Percentiles rank a stretch among this genome's conserved stretches.
These are phyloP conservation scores for Hanseniaspora clermontiae DNA, from an alignment of 805 yeast species.

Conservation along the genomic window DNA sequence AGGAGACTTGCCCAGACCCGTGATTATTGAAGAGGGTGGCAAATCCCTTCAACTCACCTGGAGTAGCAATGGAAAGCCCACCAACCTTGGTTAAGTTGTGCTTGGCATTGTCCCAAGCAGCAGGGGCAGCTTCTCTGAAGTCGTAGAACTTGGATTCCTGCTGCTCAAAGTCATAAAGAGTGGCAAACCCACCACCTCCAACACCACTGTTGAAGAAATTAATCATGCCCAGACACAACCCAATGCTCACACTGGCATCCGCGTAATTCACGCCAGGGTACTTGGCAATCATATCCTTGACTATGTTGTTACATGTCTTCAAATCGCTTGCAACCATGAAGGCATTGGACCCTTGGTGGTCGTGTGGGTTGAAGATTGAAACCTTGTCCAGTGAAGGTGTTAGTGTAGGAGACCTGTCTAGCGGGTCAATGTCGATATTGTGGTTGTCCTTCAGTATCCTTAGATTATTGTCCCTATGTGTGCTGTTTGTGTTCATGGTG, in stretches of 20 bases:
- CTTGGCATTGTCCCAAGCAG: constrained; percentile 50
- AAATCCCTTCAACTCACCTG: constrained; percentile 86
- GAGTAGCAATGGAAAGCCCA: constrained; percentile 79
- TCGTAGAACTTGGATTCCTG: constrained; percentile 42
- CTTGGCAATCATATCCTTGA: constrained; percentile 22
- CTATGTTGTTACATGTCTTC: constrained; percentile 26
- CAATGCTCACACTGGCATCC: constrained; percentile 82
- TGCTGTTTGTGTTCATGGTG: neutral
- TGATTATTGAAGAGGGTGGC: constrained; percentile 45
- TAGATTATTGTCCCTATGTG: neutral
- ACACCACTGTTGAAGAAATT: constrained; percentile 79
- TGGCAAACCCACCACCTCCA: constrained; percentile 83
- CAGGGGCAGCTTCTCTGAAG: constrained; percentile 84
- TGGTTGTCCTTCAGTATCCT: constrained; percentile 17
- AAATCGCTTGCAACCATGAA: constrained; percentile 27
- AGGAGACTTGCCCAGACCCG: constrained; percentile 57
- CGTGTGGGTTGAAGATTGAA: constrained; percentile 20
- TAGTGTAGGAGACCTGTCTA: constrained; percentile 29
- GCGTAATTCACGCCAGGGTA: constrained; percentile 49
- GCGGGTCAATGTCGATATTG: constrained; percentile 31
- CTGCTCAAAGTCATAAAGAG: constrained; percentile 17
- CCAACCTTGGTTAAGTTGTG: constrained; percentile 54
- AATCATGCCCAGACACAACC: constrained; percentile 74
- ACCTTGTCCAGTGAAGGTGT: constrained; percentile 23
- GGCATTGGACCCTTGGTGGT: neutral